Conservation (phyloP, 306 rosid species). For the Casuarina cunninghamiana region DNA sequence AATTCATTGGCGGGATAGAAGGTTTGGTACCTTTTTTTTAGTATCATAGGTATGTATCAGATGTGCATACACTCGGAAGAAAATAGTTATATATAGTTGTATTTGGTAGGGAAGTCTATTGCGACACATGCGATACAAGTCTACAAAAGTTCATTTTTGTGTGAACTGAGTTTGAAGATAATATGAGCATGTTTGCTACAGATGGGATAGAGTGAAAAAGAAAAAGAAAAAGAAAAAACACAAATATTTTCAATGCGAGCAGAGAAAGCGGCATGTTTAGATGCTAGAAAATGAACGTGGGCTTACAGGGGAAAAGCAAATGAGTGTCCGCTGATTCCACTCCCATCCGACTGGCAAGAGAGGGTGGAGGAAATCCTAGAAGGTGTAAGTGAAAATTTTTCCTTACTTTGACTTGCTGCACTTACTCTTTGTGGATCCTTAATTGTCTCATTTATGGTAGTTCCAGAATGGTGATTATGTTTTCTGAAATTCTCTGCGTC, state of each 20-base stretch:
- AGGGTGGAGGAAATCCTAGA: conserved; percentile 28
- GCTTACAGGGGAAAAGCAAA: conserved; percentile 69
- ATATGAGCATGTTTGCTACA: neutral
- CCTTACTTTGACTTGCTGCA: conserved; percentile 15
- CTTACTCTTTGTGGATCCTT: conserved; percentile 15
- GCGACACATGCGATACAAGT: neutral
- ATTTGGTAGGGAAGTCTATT: neutral
- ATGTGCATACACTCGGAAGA: neutral
- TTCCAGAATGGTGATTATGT: conserved; percentile 19
- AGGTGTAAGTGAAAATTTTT: conserved; percentile 20
- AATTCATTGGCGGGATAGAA: conserved; percentile 23
- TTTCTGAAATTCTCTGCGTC: conserved; percentile 16
- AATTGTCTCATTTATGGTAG: conserved; percentile 25
- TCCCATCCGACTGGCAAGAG: conserved; percentile 40
- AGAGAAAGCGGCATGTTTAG: neutral
- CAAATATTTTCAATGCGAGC: conserved; percentile 4
- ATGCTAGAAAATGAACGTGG: conserved; percentile 10
- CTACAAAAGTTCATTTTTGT: neutral
- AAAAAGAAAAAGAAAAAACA: neutral
- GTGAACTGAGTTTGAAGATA: neutral
- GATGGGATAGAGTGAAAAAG: neutral
- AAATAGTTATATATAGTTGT: neutral
- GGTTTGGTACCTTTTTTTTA: conserved; percentile 21
- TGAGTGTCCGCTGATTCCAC: conserved; percentile 33
- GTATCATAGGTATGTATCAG: neutral